phyloP scores from a whole-genome alignment of 2,329 filamentous ascomycete genomes.

The Ophiobolus disseminans region DNA sequence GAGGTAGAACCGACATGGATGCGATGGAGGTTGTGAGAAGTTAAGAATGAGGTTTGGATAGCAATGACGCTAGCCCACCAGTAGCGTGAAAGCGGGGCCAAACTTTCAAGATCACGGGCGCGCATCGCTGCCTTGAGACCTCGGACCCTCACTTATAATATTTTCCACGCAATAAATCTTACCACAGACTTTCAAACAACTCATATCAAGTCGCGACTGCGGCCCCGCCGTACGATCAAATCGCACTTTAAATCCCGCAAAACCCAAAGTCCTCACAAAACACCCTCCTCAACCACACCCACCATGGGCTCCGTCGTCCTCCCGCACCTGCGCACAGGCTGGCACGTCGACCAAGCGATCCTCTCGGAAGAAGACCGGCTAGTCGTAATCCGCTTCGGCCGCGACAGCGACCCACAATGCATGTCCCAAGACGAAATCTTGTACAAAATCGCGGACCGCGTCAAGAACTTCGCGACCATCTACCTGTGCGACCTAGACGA shows the following conservation, averaged over 20 bases:
- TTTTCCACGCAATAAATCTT: too few relatives aligned
- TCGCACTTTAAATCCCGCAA: too few relatives aligned
- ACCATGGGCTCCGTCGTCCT: conserved; percentile 85
- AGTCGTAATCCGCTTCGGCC: conserved; percentile 91
- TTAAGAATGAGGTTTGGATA: too few relatives aligned
- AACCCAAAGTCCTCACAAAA: too few relatives aligned
- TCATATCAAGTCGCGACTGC: too few relatives aligned
- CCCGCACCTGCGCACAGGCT: conserved; percentile 87
- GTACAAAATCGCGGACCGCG: conserved; percentile 88
- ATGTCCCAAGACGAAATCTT: conserved; percentile 91
- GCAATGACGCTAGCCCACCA: too few relatives aligned
- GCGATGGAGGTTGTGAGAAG: neutral
- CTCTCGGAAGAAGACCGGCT: conserved; percentile 79
- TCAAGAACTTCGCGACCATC: conserved; percentile 87
- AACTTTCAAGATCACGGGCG: too few relatives aligned
- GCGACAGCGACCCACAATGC: conserved; percentile 82
- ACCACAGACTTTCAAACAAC: too few relatives aligned
- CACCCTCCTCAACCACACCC: neutral
- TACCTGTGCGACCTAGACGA: conserved; percentile 86
- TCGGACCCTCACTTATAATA: too few relatives aligned
- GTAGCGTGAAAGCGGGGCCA: too few relatives aligned
- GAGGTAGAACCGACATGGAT: neutral
- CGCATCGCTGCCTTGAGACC: conserved; percentile 1
- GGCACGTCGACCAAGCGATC: conserved; percentile 98
- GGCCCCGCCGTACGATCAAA: too few relatives aligned